Evolutionary conservation across 495 filamentous ascomycete genomes (phyloP), one percentile per base, ranked within the genome.

Genomic region (Polyplosphaeria fusca): DNA sequence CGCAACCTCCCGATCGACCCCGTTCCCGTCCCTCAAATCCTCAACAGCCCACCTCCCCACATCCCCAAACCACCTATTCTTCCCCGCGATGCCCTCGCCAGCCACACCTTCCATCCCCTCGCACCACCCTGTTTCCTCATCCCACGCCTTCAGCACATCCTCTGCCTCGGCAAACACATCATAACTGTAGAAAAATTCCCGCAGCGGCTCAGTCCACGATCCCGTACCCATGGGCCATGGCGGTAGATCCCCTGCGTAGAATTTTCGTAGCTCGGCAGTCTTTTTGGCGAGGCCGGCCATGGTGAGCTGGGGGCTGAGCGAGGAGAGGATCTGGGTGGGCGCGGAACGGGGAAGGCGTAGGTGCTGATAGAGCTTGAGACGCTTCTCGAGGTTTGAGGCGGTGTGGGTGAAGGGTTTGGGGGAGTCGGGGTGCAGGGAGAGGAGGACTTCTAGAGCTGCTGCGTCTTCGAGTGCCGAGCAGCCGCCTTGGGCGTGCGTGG

Each of bases 401-500:
- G 46, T 5, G 24, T 5, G 35, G 25, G 42, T 18, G 13, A 12
- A 20, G 26, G 13, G 22, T 16, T 24, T 5, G 25, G 23, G 13
- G 22, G 25, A 47, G n/a, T 20, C 9, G 20, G 24, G 39, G n/a
- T n/a, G n/a, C n/a, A n/a, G n/a, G 14, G 18, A 20, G 28, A 68
- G 57, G 7, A 68, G 52, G 18, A 63, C 51, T 46, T 61, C 66
- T 1, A 64, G 47, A 1, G 66, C 60, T 7, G 50, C 66, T 4
- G 55, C 66, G 41, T 68, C 66, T 55, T 68, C 66, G 16, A 68
- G 23, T 0, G 58, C 50, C 14, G 28, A 37, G 23, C 24, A 22
- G 7, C 53, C 65, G 25, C 65, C 65, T 45, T 58, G 56, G 1
- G 53, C 59, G 26, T 52, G 43, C 18, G 45, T 45, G 25, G 64